Evolutionary conservation across 2,329 filamentous ascomycete species (phyloP).

Genomic region (Orbilia javanica): DNA sequence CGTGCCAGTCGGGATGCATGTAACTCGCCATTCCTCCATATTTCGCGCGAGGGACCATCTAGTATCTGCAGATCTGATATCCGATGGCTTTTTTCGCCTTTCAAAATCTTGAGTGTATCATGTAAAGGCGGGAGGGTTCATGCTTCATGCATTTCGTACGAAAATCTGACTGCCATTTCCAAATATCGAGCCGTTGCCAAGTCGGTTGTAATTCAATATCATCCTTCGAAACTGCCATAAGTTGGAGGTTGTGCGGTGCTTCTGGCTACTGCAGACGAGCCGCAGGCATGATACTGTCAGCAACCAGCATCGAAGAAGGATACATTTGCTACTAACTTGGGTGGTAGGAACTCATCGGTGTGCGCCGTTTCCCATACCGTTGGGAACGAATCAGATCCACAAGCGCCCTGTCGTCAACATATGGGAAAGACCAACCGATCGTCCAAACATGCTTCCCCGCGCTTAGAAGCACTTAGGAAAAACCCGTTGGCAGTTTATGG

Average conservation of each 20-base stretch:
- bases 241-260: background rate
- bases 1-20: background rate
- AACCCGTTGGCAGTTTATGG: background rate
- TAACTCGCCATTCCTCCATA: background rate
- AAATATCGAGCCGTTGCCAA: constrained; percentile 40
- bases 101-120: background rate
- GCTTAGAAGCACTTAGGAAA: constrained; percentile 3
- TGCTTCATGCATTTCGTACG: constrained; percentile 24
- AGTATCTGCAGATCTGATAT: no score
- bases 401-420: background rate
- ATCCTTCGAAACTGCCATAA: background rate
- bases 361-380: background rate
- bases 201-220: constrained; percentile 20
- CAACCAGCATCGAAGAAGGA: background rate
- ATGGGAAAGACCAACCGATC: background rate
- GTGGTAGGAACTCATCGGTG: constrained; percentile 31
- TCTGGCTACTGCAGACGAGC: constrained; percentile 5
- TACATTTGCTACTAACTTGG: constrained; percentile 3
- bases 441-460: background rate
- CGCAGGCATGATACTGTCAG: background rate
- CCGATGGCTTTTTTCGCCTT: background rate
- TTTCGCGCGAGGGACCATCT: background rate
- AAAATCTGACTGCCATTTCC: background rate
- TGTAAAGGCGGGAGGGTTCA: constrained; percentile 17
- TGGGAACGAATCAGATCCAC: background rate